Base-by-base conservation (phyloP, 2,329 filamentous ascomycete genomes). In the Colletotrichum viniferum region DNA sequence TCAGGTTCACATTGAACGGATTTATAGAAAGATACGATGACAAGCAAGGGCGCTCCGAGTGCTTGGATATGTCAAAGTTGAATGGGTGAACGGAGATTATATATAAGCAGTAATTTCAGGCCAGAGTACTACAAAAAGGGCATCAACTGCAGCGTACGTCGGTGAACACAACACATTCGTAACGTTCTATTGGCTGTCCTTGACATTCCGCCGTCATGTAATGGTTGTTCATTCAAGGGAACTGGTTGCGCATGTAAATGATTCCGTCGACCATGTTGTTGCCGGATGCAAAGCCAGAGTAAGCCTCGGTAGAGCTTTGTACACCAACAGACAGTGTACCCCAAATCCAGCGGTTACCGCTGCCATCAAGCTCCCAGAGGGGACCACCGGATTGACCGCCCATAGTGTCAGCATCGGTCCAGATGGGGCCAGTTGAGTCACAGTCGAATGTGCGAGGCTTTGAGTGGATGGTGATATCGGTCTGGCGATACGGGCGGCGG, bases 341-440 rank as follows among this genome's bases (percentile, higher is more conserved):
- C 43, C 43, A 48, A 13, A 48, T 48, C 43, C 43, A 56, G 1
- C 58, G 24, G 26, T 61, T 61, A 24, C 58, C 58, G 5, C 26
- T 61, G 13, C 18, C 58, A 24, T 61, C 26, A 28, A 61, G 55
- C 32, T 77, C 74, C 76, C 76, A 77, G 63, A 64, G 43, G 48
- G 76, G 76, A 32, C 74, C 74, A 21, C 77, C 77, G 12, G 77
- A 78, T 70, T 78, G 77, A 38, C 77, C 77, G 30, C 73, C 76
- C 26, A 73, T 73, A 10, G 68, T 66, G 28, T 78, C 77, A 18
- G 76, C 76, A 55, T 76, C 73, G 28, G 72, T 76, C 58, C 69
- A 71, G 55, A 74, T 61, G 12, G 76, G 76, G 9, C 69, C 76
- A 21, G 58, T 74, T 21, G 43, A 21, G 32, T 77, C 76, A 67